A percentile compares a stretch with the other conserved stretches of the same genome.
Conservation (phyloP, 2,329 filamentous ascomycete genomes). For the Chrysosporium queenslandicum region DNA sequence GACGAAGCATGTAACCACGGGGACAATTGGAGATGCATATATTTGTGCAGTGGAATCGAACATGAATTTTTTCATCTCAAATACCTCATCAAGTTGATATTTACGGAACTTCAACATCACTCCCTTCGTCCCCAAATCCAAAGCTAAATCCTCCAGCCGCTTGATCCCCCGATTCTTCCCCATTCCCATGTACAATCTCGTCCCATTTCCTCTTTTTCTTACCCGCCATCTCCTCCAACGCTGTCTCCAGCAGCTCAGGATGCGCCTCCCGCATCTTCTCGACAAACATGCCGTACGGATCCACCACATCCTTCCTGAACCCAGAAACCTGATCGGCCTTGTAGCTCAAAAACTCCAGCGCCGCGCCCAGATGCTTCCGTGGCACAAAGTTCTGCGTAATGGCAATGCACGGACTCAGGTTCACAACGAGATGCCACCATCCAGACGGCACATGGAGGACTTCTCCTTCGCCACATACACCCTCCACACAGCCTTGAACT, state of each 20-base stretch:
- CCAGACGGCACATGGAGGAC: constrained; percentile 86
- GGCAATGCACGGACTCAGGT: constrained; percentile 72
- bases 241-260: constrained; percentile 58
- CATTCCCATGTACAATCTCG: constrained; percentile 53
- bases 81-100: constrained; percentile 11
- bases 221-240: constrained; percentile 54
- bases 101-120: constrained; percentile 43
- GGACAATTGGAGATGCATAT: no score
- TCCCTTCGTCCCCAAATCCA: constrained; percentile 51
- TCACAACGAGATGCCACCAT: constrained; percentile 96
- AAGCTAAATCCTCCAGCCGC: constrained; percentile 50
- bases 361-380: constrained; percentile 58
- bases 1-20: no score
- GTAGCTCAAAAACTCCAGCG: constrained; percentile 69
- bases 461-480: constrained; percentile 73
- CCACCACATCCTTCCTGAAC: constrained; percentile 59
- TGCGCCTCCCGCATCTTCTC: constrained; percentile 53
- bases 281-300: constrained; percentile 67
- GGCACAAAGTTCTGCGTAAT: constrained; percentile 96
- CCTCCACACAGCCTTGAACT: constrained; percentile 70
- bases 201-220: constrained; percentile 78
- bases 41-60: no score
- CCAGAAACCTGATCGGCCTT: constrained; percentile 80
- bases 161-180: constrained; percentile 31
- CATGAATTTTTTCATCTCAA: no score